Conservation (phyloP, 148 eudicot genomes). For the Arbutus unedo region DNA sequence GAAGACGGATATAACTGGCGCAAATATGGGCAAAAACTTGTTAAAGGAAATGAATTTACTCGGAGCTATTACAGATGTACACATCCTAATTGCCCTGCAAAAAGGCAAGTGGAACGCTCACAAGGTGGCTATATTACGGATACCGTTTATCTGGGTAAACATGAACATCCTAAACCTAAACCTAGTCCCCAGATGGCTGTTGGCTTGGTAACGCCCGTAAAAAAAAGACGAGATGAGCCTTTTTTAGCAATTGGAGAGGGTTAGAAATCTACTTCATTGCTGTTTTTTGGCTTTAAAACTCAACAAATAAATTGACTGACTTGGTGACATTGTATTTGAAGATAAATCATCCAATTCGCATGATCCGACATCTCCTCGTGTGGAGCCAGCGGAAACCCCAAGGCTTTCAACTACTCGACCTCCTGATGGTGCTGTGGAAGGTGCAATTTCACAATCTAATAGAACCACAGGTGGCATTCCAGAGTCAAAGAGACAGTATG, state of each 20-base stretch:
- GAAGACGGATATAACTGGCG: constrained; percentile 97
- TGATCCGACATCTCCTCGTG: constrained; percentile 29
- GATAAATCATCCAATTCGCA: constrained; percentile 36
- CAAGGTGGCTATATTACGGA: constrained; percentile 70
- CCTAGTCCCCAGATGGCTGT: constrained; percentile 34
- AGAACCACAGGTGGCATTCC: constrained; percentile 36
- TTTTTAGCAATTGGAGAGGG: constrained; percentile 42
- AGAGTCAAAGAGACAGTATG: constrained; percentile 68
- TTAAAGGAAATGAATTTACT: constrained; percentile 72
- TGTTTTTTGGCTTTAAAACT: constrained; percentile 15
- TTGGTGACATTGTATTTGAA: constrained; percentile 30
- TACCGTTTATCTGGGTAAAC: constrained; percentile 64
- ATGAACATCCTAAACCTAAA: constrained; percentile 79
- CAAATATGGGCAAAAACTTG: constrained; percentile 93
- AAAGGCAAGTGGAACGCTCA: constrained; percentile 82
- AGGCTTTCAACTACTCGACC: constrained; percentile 26
- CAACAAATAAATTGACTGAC: constrained; percentile 15
- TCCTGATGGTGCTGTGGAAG: constrained; percentile 22
- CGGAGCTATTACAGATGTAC: constrained; percentile 95
- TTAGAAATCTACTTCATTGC: constrained; percentile 25
- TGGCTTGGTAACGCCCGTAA: constrained; percentile 37
- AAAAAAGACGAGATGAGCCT: constrained; percentile 31
- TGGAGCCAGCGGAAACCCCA: constrained; percentile 30
- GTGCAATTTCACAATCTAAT: constrained; percentile 26
- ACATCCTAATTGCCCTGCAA: constrained; percentile 64